Percentiles rank a stretch among this genome's conserved stretches.
These are phyloP conservation scores for Ramaria rubella DNA, from an alignment of 768 basidiomycete species.

Conservation along the genomic window DNA sequence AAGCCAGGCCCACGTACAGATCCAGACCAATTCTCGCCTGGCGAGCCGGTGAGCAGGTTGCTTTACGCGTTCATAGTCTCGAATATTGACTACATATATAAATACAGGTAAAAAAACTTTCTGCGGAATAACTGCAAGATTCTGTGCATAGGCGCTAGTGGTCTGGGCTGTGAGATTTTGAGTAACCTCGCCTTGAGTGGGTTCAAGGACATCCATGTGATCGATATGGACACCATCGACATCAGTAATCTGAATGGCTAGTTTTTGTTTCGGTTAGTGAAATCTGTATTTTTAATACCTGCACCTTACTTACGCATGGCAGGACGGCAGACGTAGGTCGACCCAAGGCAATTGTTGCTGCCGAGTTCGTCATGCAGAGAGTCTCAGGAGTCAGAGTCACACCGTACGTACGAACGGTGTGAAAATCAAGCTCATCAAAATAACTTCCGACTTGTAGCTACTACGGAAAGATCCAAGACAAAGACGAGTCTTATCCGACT, in stretches of 20 bases:
- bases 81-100: conserved; percentile 5
- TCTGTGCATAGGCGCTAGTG: conserved; percentile 96
- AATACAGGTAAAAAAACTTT: conserved; percentile 77
- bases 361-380: conserved; percentile 94
- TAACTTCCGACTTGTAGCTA: conserved; percentile 45
- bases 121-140: conserved; percentile 81
- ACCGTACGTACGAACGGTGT: conserved; percentile 52
- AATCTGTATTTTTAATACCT: background rate
- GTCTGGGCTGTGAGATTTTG: conserved; percentile 94
- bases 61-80: background rate
- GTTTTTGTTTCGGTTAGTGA: conserved; percentile 84
- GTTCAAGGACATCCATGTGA: conserved; percentile 98
- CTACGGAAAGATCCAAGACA: conserved; percentile 97
- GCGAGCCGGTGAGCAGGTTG: conserved; percentile 58
- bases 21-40: conserved; percentile 64
- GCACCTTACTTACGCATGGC: conserved; percentile 4
- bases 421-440: background rate
- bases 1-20: conserved; percentile 86
- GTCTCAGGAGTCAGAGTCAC: conserved; percentile 96
- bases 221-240: conserved; percentile 99
- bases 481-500: conserved; percentile 85
- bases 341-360: conserved; percentile 89
- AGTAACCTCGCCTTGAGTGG: conserved; percentile 94
- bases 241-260: conserved; percentile 98
- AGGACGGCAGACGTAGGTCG: conserved; percentile 89